Evolutionary conservation across 1,139 yeast genomes (phyloP), one percentile per base, ranked within the genome.

Genomic region (Sugiyamaella castrensis): DNA sequence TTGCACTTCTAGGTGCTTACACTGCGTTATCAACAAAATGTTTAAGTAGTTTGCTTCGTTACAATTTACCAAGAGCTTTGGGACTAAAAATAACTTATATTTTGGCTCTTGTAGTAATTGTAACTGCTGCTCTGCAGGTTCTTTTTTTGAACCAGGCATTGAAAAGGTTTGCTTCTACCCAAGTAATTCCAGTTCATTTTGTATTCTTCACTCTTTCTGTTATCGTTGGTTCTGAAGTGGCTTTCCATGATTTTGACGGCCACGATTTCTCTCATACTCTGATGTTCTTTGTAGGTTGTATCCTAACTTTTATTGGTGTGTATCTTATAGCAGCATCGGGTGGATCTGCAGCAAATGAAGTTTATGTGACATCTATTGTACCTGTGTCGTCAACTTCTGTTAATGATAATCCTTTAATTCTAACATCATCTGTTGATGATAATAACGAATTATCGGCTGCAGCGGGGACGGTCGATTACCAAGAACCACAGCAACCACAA

Each of bases 131-230:
- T 0, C 54, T 71, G 19, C 77, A 74, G 45, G 65, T 73, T 15
- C 57, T 65, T 16, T 65, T 67, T 37, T 60, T 75, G 11, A 69
- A 69, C 51, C 60, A 66, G 12, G 71, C 74, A 2, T 60, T 74
- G 38, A 64, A 65, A 34, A 56, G 60, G 12, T 73, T 71, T 48
- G 70, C 70, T 13, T 70, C 75, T 3, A 71, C 76, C 26, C 63
- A 68, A 8, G 78, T 75, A 4, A 71, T 75, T 6, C 79, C 79
- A 0, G 68, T 72, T 33, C 77, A 74, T 55, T 74, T 74, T 59
- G 74, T 69, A 8, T 65, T 72, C 24, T 74, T 74, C 61, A 73
- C 76, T 0, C 53, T 70, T 8, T 66, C 74, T 1, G 74, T 72
- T 5, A 65, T 71, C 34, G 42, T 65, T 6, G 75, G 74, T n/a